Evolutionary conservation across 495 filamentous ascomycete species (phyloP).

Genomic region (Hypoxylon subgilvum): DNA sequence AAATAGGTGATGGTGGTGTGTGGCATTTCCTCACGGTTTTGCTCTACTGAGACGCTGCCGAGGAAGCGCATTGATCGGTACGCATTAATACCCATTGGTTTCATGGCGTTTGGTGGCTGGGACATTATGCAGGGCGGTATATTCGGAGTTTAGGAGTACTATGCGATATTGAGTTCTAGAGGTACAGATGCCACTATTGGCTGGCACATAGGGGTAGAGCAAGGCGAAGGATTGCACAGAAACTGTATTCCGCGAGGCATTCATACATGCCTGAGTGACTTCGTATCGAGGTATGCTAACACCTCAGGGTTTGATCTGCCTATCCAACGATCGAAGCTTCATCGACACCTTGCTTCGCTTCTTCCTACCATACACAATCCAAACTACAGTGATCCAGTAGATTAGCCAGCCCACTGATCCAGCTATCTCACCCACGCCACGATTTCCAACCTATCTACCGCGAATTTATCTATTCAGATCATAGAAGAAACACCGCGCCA

Average conservation of each 20-base stretch:
- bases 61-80: too few relatives aligned
- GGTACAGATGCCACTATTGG: too few relatives aligned
- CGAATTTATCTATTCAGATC: constrained; percentile 2
- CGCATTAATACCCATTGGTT: too few relatives aligned
- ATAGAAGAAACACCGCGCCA: constrained; percentile 59
- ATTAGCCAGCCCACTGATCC: too few relatives aligned
- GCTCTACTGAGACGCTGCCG: too few relatives aligned
- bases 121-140: too few relatives aligned
- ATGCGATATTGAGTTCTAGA: too few relatives aligned
- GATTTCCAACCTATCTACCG: background rate
- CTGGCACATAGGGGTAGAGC: too few relatives aligned
- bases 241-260: constrained; percentile 16
- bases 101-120: too few relatives aligned
- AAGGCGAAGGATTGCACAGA: constrained; percentile 6
- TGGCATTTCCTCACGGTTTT: too few relatives aligned
- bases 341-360: background rate
- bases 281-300: constrained; percentile 4
- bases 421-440: too few relatives aligned
- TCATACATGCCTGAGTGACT: constrained; percentile 3
- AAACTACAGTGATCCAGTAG: background rate
- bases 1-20: background rate
- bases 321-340: too few relatives aligned
- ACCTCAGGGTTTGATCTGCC: background rate
- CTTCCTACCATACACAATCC: constrained; percentile 11
- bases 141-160: background rate